These are phyloP conservation scores for Talaromyces atroroseus DNA, from an alignment of 2,329 filamentous ascomycete species.

Conservation along the genomic window DNA sequence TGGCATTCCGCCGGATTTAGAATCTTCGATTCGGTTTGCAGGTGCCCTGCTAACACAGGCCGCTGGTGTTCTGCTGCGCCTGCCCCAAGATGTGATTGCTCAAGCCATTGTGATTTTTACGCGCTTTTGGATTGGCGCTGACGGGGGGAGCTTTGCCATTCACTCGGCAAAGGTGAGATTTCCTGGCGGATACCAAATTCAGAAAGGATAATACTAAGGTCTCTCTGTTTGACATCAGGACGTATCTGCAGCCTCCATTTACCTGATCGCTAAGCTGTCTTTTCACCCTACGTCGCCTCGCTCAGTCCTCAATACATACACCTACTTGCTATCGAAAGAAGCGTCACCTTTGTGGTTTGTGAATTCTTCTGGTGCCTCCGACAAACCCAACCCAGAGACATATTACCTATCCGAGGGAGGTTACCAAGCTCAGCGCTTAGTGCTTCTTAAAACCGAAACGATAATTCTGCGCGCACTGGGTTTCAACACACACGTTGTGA, in stretches of 20 bases:
- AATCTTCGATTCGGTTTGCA: constrained; percentile 41
- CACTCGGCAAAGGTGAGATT: constrained; percentile 37
- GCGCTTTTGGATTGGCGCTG: constrained; percentile 65
- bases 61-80: constrained; percentile 63
- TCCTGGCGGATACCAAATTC: neutral
- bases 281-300: constrained; percentile 69
- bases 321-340: constrained; percentile 64
- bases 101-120: constrained; percentile 78
- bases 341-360: constrained; percentile 49
- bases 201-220: neutral
- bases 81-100: constrained; percentile 80
- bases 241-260: constrained; percentile 74
- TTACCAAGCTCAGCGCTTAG: constrained; percentile 60
- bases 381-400: constrained; percentile 42
- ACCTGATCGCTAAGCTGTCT: constrained; percentile 76
- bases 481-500: constrained; percentile 77
- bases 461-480: constrained; percentile 68
- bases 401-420: constrained; percentile 69
- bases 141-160: constrained; percentile 40
- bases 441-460: constrained; percentile 69
- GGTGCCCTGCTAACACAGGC: constrained; percentile 42
- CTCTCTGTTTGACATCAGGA: constrained; percentile 48
- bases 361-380: constrained; percentile 23
- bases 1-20: constrained; percentile 37
- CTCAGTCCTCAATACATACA: constrained; percentile 78